A percentile compares a stretch with the other conserved stretches of the same genome.
Evolutionary conservation across 257 asterid species (phyloP).

Genomic region (Vinca minor): DNA sequence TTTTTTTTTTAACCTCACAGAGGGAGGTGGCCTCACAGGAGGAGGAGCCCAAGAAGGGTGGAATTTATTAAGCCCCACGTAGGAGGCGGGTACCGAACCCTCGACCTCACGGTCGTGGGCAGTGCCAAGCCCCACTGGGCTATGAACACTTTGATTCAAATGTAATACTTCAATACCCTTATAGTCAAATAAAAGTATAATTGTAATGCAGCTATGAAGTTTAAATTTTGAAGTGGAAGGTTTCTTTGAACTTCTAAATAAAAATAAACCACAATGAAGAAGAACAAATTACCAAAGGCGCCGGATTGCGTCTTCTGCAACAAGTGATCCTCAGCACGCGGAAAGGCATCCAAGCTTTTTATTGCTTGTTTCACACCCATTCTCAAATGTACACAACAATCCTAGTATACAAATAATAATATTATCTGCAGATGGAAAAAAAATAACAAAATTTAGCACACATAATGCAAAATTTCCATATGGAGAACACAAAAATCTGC

Average conservation of each 20-base stretch:
- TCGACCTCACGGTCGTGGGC: no score
- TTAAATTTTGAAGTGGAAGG: neutral
- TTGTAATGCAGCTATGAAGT: neutral
- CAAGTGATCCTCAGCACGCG: constrained; percentile 92
- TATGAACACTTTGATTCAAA: no score
- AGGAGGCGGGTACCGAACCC: no score
- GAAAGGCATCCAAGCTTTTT: constrained; percentile 81
- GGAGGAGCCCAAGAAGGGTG: no score
- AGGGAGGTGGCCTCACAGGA: no score
- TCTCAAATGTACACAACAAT: constrained; percentile 13
- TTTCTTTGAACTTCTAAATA: neutral
- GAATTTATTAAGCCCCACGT: no score
- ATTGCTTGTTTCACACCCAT: constrained; percentile 83
- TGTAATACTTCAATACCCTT: neutral
- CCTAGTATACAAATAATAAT: neutral
- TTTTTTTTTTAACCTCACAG: no score
- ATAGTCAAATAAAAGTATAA: neutral
- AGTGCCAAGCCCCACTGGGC: no score
- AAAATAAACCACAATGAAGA: neutral
- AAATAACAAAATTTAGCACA: neutral
- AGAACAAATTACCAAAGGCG: constrained; percentile 59
- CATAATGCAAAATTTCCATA: neutral
- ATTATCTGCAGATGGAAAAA: neutral
- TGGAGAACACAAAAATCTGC: neutral
- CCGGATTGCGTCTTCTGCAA: constrained; percentile 89